Conservation (phyloP, 352 stramenopile genomes). For the Phytophthora ohioensis region DNA sequence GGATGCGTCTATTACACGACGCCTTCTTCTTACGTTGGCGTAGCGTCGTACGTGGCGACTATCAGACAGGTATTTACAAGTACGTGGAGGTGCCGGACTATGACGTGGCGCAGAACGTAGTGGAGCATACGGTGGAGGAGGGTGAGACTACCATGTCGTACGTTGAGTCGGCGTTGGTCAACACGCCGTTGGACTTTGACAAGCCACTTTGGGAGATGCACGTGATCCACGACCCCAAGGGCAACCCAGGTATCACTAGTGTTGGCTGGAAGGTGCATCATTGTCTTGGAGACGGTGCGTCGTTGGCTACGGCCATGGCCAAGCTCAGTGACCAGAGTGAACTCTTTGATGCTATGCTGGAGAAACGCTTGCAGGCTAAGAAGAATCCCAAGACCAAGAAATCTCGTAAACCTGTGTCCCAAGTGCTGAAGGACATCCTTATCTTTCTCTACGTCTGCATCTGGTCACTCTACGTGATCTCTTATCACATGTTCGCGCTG, state of each 20-base stretch:
- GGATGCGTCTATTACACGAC: slow-evolving; percentile 59
- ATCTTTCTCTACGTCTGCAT: slow-evolving; percentile 46
- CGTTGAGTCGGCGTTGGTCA: slow-evolving; percentile 72
- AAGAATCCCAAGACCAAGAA: slow-evolving; percentile 49
- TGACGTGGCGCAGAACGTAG: slow-evolving; percentile 62
- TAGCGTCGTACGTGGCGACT: slow-evolving; percentile 58
- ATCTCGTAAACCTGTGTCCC: slow-evolving; percentile 27
- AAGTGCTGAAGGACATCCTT: slow-evolving; percentile 38
- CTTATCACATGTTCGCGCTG: slow-evolving; percentile 56
- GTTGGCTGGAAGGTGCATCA: slow-evolving; percentile 82
- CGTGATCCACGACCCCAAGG: slow-evolving; percentile 56
- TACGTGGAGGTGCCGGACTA: slow-evolving; percentile 72
- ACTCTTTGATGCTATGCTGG: slow-evolving; percentile 69
- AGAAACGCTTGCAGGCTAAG: slow-evolving; percentile 48
- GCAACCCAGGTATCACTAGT: slow-evolving; percentile 45
- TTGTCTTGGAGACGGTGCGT: slow-evolving; percentile 80
- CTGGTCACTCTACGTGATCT: slow-evolving; percentile 73
- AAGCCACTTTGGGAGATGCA: slow-evolving; percentile 84
- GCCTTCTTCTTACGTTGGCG: slow-evolving; percentile 78
- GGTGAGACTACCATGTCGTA: slow-evolving; percentile 69
- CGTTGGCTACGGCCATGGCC: slow-evolving; percentile 65
- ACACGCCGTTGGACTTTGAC: slow-evolving; percentile 69
- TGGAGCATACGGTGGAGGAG: slow-evolving; percentile 59
- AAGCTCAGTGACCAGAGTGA: slow-evolving; percentile 79
- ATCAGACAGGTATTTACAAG: slow-evolving; percentile 52